These are phyloP conservation scores for Paraconiothyrium sp. DNA, from an alignment of 2,329 filamentous ascomycete species.

Conservation along the genomic window DNA sequence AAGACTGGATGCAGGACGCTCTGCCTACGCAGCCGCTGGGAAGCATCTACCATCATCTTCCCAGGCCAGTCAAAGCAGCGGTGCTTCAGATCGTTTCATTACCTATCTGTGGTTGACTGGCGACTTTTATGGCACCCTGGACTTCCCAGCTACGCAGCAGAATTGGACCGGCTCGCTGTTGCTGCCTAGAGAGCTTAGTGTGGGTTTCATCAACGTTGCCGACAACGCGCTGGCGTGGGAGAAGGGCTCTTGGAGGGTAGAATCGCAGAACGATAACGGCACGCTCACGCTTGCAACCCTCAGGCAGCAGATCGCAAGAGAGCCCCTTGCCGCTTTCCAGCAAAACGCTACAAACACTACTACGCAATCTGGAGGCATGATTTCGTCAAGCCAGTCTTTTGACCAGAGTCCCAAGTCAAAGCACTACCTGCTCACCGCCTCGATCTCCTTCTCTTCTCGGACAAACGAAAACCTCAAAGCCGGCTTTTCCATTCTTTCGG, in stretches of 20 bases:
- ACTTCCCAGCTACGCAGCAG: slow-evolving; percentile 54
- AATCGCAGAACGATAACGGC: slow-evolving; percentile 37
- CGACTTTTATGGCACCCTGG: slow-evolving; percentile 52
- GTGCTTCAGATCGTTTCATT: slow-evolving; percentile 55
- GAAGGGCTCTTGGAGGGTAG: slow-evolving; percentile 53
- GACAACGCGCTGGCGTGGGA: slow-evolving; percentile 53
- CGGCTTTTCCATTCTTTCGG: slow-evolving; percentile 55
- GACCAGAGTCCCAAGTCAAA: slow-evolving; percentile 43
- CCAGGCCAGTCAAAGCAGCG: slow-evolving; percentile 49
- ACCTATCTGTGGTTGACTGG: slow-evolving; percentile 56
- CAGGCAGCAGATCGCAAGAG: slow-evolving; percentile 52
- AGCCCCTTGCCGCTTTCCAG: slow-evolving; percentile 49
- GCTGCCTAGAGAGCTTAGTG: slow-evolving; percentile 55
- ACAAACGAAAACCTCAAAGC: slow-evolving; percentile 46
- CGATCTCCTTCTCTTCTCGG: slow-evolving; percentile 51
- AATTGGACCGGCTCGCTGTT: slow-evolving; percentile 58
- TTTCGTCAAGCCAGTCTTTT: slow-evolving; percentile 23
- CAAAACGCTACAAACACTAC: slow-evolving; percentile 32
- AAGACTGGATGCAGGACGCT: slow-evolving; percentile 53
- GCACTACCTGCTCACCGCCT: slow-evolving; percentile 52
- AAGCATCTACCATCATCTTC: slow-evolving; percentile 53
- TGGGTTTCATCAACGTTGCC: slow-evolving; percentile 55
- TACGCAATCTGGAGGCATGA: slow-evolving; percentile 22
- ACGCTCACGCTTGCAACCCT: slow-evolving; percentile 51
- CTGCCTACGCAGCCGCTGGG: slow-evolving; percentile 56